These are phyloP conservation scores for Diplodia corticola DNA, from an alignment of 2,329 filamentous ascomycete genomes.

Conservation along the genomic window DNA sequence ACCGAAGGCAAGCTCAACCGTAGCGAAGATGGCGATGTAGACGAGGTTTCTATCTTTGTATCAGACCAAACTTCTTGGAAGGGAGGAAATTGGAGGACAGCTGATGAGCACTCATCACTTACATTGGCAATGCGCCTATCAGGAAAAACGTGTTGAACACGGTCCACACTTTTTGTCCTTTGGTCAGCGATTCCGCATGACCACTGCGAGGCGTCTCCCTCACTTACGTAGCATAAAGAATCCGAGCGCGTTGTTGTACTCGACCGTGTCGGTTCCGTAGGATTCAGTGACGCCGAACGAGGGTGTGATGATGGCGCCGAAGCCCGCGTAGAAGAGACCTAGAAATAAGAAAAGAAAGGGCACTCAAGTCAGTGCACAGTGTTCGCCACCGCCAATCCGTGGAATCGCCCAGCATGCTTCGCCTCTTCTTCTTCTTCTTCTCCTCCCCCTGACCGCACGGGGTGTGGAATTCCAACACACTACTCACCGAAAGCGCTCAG, in stretches of 20 bases:
- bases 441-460: no score
- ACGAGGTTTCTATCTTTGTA: constrained; percentile 42
- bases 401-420: no score
- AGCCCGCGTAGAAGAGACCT: constrained; percentile 54
- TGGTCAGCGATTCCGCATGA: neutral
- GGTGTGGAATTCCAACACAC: no score
- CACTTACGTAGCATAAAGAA: constrained; percentile 51
- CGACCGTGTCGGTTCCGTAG: constrained; percentile 43
- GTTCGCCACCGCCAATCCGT: no score
- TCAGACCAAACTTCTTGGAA: neutral
- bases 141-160: constrained; percentile 51
- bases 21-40: constrained; percentile 51
- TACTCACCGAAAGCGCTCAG: constrained; percentile 58
- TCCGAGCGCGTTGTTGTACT: constrained; percentile 53
- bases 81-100: neutral
- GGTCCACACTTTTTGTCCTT: constrained; percentile 44
- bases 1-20: constrained; percentile 49
- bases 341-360: no score
- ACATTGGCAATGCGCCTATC: constrained; percentile 46
- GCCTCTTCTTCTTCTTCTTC: no score
- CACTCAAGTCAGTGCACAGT: no score
- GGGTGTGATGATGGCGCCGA: constrained; percentile 51
- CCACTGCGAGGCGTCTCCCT: no score
- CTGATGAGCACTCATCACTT: neutral
- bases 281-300: constrained; percentile 48